phyloP scores from a whole-genome alignment of 495 filamentous ascomycete species.

The Xylaria cubensis region DNA sequence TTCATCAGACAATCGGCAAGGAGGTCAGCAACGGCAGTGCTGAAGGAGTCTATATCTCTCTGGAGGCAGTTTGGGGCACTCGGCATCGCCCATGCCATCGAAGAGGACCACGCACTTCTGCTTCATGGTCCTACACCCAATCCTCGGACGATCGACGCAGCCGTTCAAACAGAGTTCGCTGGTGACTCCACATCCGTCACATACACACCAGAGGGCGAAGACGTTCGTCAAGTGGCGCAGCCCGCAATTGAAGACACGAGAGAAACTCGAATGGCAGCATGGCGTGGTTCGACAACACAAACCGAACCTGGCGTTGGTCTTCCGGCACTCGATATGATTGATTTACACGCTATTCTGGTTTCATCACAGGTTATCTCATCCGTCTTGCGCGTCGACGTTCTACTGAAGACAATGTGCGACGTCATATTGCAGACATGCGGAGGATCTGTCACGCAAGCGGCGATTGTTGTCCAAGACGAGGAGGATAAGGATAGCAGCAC shows the following conservation, averaged over 20 bases:
- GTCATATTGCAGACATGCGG: constrained; percentile 88
- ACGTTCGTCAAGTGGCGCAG: constrained; percentile 57
- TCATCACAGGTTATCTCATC: constrained; percentile 92
- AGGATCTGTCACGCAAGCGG: constrained; percentile 75
- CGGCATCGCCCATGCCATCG: constrained; percentile 74
- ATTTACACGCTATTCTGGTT: constrained; percentile 83
- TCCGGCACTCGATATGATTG: constrained; percentile 78
- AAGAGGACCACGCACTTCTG: constrained; percentile 73
- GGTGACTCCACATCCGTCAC: constrained; percentile 66
- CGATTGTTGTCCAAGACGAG: constrained; percentile 78
- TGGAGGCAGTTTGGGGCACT: constrained; percentile 77
- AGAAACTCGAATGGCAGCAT: constrained; percentile 69
- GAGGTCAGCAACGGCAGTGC: constrained; percentile 71
- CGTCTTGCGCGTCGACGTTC: constrained; percentile 81
- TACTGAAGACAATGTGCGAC: constrained; percentile 87
- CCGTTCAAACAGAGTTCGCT: constrained; percentile 75
- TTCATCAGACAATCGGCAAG: constrained; percentile 73
- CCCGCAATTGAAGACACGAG: constrained; percentile 56
- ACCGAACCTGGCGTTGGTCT: constrained; percentile 57
- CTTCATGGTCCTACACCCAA: constrained; percentile 69
- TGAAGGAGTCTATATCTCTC: constrained; percentile 74
- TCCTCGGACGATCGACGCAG: constrained; percentile 68
- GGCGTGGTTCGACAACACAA: constrained; percentile 60
- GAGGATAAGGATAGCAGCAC: constrained; percentile 58
- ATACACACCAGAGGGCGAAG: constrained; percentile 60